Evolutionary conservation across 106 monocot genomes (phyloP), one percentile per base, ranked within the genome.

Genomic region (Ottelia alismoides): DNA sequence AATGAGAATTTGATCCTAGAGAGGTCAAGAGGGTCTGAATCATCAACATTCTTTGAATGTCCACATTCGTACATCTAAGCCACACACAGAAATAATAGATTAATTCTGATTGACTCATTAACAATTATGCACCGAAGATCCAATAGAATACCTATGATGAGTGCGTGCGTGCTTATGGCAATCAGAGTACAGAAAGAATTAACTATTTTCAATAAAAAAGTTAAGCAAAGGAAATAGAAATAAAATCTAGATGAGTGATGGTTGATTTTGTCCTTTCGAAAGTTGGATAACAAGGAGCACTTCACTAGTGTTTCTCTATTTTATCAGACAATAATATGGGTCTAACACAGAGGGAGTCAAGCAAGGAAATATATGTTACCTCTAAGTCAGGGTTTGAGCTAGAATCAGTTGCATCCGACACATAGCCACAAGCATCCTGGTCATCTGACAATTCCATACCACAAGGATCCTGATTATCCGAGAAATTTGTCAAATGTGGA

Each of bases 1-100:
- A 86, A 86, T 52, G 85, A 86, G 66, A 86, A 86, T 62, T 81
- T 77, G 49, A 81, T 72, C 17, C 64, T 70, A 45, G 77, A 77
- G 63, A 86, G 67, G 64, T 86, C 77, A 11, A 80, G 17, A 47
- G 58, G 54, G 48, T 51, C 22, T 6, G 53, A 45, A n/a, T n/a
- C n/a, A n/a, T 65, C 73, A 62, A 76, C 62, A 18, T 80, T 67
- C 28, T 12, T 57, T 24, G 61, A 31, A 51, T 67, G 66, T 31
- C 43, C 25, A 51, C 55, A 43, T 66, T 77, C 61, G 28, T 55
- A 65, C 54, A 51, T 61, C 80, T 80, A 71, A 57, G 44, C n/a
- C n/a, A n/a, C n/a, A n/a, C n/a, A n/a, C n/a, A n/a, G 22, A 47
- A 21, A 20, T 43, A 11, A 53, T 25, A 50, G 43, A 17, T 1